Base-by-base conservation (phyloP, 495 filamentous ascomycete species). In the Hyaloscypha bicolor region DNA sequence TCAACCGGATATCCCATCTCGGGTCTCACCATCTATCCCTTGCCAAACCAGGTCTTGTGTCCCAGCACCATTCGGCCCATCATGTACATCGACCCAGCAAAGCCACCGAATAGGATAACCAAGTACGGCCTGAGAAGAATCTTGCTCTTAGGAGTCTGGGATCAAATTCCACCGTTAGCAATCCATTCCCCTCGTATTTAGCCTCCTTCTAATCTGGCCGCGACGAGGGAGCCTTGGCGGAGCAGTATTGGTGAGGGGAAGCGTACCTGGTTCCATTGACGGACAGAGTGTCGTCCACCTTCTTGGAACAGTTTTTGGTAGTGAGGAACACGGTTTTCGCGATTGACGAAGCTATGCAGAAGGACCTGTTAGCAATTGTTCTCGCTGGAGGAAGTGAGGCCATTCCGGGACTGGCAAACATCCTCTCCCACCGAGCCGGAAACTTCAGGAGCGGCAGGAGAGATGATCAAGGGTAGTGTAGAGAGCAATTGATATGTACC, bases 11-110 rank as follows among this genome's bases (percentile, higher is more conserved):
- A 29, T 19, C 56, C 56, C 19, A 14, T 9, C 30, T 59, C 16
- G 4, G 16, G 1, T 37, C 56, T 6, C 8, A 16, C 32, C 31
- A n/a, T 61, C 57, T 65, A 68, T 58, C 48, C 30, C 80, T 89
- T 87, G 75, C 85, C 82, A 76, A 90, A 94, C 87, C 89, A 95
- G 62, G 91, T 95, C 88, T 94, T 97, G 82, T 97, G 87, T 75
- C 93, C 93, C 79, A 81, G 55, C 55, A 85, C 73, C 76, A 82
- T 77, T 62, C 86, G 83, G 63, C 79, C 74, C 79, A 85, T 82
- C 79, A 79, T 82, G 75, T 86, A 88, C 76, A 87, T 77, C 4
- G 73, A 67, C 22, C 73, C 80, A 67, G 71, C 79, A 69, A 86
- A 78, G 67, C 76, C 81, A 63, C 87, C 87, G 79, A 84, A 93